phyloP scores from a whole-genome alignment of 2,329 filamentous ascomycete species.

The Colletotrichum nymphaeae region DNA sequence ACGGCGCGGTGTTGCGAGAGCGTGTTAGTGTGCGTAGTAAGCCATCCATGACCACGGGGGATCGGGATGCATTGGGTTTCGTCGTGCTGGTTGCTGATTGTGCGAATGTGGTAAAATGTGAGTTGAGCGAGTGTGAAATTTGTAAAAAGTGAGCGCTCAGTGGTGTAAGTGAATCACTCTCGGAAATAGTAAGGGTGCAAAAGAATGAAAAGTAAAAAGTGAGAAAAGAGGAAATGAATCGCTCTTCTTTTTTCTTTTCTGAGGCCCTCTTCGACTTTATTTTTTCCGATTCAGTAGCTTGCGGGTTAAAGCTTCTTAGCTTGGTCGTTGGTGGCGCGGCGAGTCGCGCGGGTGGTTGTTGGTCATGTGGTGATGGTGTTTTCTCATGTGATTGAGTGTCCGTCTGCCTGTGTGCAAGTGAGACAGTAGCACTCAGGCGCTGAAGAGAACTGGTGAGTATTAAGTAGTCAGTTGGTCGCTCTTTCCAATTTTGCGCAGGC shows the following conservation, averaged over 20 bases:
- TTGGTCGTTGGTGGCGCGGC: background rate
- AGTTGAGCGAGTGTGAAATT: background rate
- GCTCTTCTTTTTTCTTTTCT: background rate
- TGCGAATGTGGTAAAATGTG: background rate
- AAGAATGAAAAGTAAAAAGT: background rate
- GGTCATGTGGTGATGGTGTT: constrained; percentile 20
- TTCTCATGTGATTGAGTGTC: constrained; percentile 19
- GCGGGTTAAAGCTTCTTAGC: background rate
- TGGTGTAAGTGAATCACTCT: background rate
- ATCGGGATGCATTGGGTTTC: background rate
- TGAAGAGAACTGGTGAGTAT: background rate
- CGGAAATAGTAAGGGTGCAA: background rate
- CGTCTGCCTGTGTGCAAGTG: background rate
- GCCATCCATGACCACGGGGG: constrained; percentile 15
- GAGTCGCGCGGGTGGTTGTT: constrained; percentile 1
- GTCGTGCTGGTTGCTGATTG: background rate
- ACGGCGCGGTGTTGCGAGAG: constrained; percentile 11
- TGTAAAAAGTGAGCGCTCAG: background rate
- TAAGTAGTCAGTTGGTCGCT: background rate
- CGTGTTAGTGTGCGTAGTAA: constrained; percentile 22
- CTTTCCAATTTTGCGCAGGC: background rate
- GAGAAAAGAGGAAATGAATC: background rate
- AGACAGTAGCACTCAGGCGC: background rate
- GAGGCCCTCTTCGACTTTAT: background rate
- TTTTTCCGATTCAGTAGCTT: background rate